Percentiles rank a stretch among this genome's conserved stretches.
These are phyloP conservation scores for Lactarius evosmus DNA, from an alignment of 768 basidiomycete genomes.

Conservation along the genomic window DNA sequence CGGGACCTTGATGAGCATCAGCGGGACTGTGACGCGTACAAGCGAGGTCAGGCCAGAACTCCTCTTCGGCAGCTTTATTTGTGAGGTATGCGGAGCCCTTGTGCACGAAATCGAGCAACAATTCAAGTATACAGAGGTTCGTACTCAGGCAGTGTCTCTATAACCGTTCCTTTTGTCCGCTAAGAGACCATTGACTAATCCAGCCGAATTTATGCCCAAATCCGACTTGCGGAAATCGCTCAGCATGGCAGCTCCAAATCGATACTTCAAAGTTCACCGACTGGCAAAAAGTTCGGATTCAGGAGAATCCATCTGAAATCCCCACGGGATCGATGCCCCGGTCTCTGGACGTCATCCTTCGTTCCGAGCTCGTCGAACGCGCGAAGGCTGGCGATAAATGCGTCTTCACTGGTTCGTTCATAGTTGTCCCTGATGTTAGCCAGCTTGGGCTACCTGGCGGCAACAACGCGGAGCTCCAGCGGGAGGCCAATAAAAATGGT, in stretches of 20 bases:
- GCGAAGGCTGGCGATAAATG: constrained; percentile 99
- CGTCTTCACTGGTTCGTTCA: constrained; percentile 96
- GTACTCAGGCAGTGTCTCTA: not conserved
- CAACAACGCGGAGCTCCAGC: constrained; percentile 83
- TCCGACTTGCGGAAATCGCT: constrained; percentile 86
- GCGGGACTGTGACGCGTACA: constrained; percentile 95
- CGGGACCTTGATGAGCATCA: constrained; percentile 91
- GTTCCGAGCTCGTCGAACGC: constrained; percentile 94
- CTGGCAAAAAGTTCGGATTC: constrained; percentile 99
- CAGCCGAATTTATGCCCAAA: constrained; percentile 95
- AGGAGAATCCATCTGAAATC: constrained; percentile 98
- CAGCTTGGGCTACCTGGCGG: constrained; percentile 95
- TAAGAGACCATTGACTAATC: constrained; percentile 2
- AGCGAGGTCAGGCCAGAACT: constrained; percentile 97
- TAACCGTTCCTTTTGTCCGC: constrained; percentile 12
- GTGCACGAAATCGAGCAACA: constrained; percentile 97
- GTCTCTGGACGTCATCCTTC: constrained; percentile 91
- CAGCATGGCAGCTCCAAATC: constrained; percentile 90
- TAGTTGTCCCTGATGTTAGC: constrained; percentile 97
- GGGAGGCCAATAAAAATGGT: constrained; percentile 72
- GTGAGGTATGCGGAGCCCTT: constrained; percentile 80
- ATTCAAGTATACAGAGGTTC: constrained; percentile 98
- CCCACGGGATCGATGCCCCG: constrained; percentile 99
- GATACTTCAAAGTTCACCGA: constrained; percentile 96
- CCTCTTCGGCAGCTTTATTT: constrained; percentile 89